phyloP scores from a whole-genome alignment of 2,329 filamentous ascomycete species.

The Tolypocladium capitatum region DNA sequence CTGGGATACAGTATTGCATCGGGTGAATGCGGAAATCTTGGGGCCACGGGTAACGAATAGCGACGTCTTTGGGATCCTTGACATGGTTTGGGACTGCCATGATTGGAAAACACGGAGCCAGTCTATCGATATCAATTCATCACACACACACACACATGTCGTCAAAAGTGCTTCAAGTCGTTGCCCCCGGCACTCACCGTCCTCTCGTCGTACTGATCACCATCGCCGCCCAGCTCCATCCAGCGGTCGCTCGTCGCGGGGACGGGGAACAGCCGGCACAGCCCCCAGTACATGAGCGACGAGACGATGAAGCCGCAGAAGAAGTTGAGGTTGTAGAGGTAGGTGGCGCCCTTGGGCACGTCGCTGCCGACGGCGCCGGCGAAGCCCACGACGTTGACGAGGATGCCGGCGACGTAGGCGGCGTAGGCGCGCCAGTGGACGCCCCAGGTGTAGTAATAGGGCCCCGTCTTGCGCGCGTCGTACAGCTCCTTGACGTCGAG shows the following conservation, averaged over 20 bases:
- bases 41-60: too few relatives aligned
- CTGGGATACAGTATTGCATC: too few relatives aligned
- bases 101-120: not conserved
- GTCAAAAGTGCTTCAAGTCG: slow-evolving; percentile 6
- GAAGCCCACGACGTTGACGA: slow-evolving; percentile 88
- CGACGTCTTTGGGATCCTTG: too few relatives aligned
- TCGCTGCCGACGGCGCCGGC: slow-evolving; percentile 59
- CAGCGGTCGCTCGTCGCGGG: slow-evolving; percentile 62
- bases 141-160: not conserved
- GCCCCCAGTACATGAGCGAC: slow-evolving; percentile 48
- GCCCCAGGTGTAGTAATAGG: slow-evolving; percentile 63
- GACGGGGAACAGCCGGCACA: slow-evolving; percentile 59
- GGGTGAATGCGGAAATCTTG: too few relatives aligned
- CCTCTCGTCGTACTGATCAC: slow-evolving; percentile 23
- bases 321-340: slow-evolving; percentile 86
- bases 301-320: slow-evolving; percentile 73
- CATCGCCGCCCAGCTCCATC: slow-evolving; percentile 58
- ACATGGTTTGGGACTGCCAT: not conserved
- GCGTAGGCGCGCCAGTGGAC: slow-evolving; percentile 74
- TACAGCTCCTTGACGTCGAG: slow-evolving; percentile 69
- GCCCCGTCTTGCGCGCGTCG: slow-evolving; percentile 49
- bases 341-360: slow-evolving; percentile 67
- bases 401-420: slow-evolving; percentile 70
- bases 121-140: not conserved
- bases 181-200: not conserved